A percentile compares a stretch with the other conserved stretches of the same genome.
Conservation (phyloP, 1,284 basidiomycete genomes). For the Heterobasidion annosum region DNA sequence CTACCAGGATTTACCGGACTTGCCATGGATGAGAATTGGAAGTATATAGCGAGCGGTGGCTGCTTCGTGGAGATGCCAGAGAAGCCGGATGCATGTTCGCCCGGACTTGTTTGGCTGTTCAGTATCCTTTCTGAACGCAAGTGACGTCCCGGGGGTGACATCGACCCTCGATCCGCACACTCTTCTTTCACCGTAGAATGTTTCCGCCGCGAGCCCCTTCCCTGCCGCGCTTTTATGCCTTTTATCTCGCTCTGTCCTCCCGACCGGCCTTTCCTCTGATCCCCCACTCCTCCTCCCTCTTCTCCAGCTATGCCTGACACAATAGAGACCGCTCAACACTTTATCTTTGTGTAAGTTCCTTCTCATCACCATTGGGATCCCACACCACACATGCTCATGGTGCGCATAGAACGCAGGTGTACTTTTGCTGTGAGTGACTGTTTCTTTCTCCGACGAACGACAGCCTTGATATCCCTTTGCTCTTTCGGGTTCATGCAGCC, state of each 20-base stretch:
- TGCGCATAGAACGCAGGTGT: slow-evolving; percentile 52
- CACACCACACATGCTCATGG: background rate
- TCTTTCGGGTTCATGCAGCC: slow-evolving; percentile 30
- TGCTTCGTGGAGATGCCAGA: too few species aligned
- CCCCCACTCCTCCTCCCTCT: background rate
- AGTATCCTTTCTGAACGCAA: background rate
- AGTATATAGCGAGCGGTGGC: too few species aligned
- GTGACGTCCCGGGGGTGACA: background rate
- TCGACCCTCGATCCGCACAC: background rate
- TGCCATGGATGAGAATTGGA: too few species aligned
- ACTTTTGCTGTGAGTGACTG: slow-evolving; percentile 65
- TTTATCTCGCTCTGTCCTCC: background rate
- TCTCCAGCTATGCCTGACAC: slow-evolving; percentile 27
- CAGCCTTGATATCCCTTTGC: slow-evolving; percentile 12
- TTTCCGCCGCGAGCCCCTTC: background rate
- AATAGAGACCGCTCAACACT: slow-evolving; percentile 32
- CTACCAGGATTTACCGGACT: too few species aligned
- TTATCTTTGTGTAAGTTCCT: slow-evolving; percentile 41
- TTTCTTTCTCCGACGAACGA: background rate
- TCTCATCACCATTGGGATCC: slow-evolving; percentile 6
- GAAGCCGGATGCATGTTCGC: background rate
- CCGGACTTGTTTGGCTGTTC: background rate
- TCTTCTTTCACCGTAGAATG: background rate
- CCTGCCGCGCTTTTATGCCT: background rate
- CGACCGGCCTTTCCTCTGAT: background rate